phyloP scores from a whole-genome alignment of 768 basidiomycete genomes.

The Rhodotorula toruloides region DNA sequence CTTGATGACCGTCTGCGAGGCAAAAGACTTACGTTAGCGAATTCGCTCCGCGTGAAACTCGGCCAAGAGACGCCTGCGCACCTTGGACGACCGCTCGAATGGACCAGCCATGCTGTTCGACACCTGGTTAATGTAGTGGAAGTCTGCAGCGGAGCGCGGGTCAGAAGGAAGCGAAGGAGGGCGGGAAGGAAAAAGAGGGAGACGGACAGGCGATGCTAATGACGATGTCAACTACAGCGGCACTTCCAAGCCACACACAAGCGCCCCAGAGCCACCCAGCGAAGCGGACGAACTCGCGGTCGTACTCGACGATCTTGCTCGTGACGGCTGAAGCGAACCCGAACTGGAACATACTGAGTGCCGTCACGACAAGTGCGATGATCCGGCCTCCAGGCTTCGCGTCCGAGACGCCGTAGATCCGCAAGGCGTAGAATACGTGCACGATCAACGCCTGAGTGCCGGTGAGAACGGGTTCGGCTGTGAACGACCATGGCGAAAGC shows the following conservation, averaged over 20 bases:
- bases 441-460: slow-evolving; percentile 8
- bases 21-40: too few species aligned
- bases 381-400: background rate
- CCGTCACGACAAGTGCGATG: background rate
- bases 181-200: background rate
- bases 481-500: slow-evolving; percentile 24
- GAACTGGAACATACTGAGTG: slow-evolving; percentile 9
- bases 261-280: slow-evolving; percentile 18
- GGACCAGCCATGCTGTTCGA: slow-evolving; percentile 15
- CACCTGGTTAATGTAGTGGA: background rate
- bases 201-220: slow-evolving; percentile 8
- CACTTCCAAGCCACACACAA: slow-evolving; percentile 19
- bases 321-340: slow-evolving; percentile 14
- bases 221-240: background rate
- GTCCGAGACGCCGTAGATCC: slow-evolving; percentile 12
- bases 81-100: slow-evolving; percentile 17
- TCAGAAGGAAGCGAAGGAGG: too few species aligned
- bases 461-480: slow-evolving; percentile 18
- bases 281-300: slow-evolving; percentile 16
- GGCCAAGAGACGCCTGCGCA: background rate
- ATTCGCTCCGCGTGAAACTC: background rate
- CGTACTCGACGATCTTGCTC: slow-evolving; percentile 19
- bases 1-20: background rate
- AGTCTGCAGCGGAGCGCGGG: too few species aligned
- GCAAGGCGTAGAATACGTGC: slow-evolving; percentile 10